These are phyloP conservation scores for Diaporthe nobilis DNA, from an alignment of 2,329 filamentous ascomycete genomes.

Conservation along the genomic window DNA sequence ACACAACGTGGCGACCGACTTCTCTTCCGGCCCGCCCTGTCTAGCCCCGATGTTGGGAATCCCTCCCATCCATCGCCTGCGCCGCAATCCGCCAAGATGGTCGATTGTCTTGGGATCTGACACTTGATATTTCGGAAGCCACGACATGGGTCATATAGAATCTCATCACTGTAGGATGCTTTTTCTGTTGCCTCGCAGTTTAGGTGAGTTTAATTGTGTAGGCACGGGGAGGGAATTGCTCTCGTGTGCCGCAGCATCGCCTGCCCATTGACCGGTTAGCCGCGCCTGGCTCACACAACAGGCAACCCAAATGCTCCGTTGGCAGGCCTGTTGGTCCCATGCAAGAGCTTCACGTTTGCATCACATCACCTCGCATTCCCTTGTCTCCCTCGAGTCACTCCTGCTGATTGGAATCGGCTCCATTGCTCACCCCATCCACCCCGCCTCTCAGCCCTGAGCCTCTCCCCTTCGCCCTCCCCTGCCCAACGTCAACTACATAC, in stretches of 20 bases:
- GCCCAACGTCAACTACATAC: background rate
- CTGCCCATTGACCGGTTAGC: slow-evolving; percentile 13
- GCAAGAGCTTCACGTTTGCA: slow-evolving; percentile 4
- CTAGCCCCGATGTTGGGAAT: slow-evolving; percentile 25
- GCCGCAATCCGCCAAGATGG: slow-evolving; percentile 27
- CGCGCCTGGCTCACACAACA: slow-evolving; percentile 4
- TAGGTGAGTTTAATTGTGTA: background rate
- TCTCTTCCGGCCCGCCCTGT: slow-evolving; percentile 10
- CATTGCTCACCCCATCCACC: slow-evolving; percentile 4
- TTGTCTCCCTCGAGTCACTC: background rate
- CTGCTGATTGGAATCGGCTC: slow-evolving; percentile 15
- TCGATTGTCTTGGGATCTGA: slow-evolving; percentile 22
- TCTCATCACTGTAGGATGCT: background rate
- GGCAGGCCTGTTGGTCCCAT: slow-evolving; percentile 18
- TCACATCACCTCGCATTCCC: slow-evolving; percentile 30
- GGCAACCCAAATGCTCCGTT: background rate
- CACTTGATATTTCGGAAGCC: slow-evolving; percentile 1
- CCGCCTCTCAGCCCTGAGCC: background rate
- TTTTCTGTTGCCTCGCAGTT: too few species aligned
- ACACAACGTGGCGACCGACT: slow-evolving; percentile 17
- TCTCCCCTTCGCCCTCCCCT: background rate
- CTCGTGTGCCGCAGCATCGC: background rate
- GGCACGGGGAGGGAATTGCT: too few species aligned
- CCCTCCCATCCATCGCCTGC: slow-evolving; percentile 17
- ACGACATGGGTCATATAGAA: background rate